Base-by-base conservation (phyloP, 768 basidiomycete genomes). In the Suillus bovinus region DNA sequence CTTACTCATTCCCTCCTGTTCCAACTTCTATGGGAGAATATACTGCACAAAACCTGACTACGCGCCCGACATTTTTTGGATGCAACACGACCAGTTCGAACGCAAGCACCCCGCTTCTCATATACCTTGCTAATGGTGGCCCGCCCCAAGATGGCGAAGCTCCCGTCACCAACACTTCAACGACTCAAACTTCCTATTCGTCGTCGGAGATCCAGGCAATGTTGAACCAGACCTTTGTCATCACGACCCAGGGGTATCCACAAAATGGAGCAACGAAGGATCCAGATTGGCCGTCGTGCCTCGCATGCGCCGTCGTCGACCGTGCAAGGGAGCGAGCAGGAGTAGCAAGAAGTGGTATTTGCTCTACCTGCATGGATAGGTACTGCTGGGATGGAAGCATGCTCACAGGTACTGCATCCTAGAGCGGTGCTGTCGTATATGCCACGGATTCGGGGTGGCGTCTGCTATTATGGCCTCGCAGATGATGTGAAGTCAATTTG, bases 71-170 rank as follows among this genome's bases (percentile, higher is more conserved):
- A 11, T 81, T 84, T 71, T 82, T 82, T 66, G 83, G 81, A 5
- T 82, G 82, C 66, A 65, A 76, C 8, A 65, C 63, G 34, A 62
- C 68, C 46, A 68, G 57, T 29, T 66, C 66, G 53, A 71, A 67
- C 27, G 66, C 63, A 0, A 73, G 70, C 46, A 78, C 77, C 5
- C 85, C 86, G 3, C 69, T 86, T 42, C 65, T 87, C 17, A 77
- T 87, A 60, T 88, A 88, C 71, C 71, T 86, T n/a, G 85, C 86
- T 1, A 84, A 82, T 66, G 83, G 84, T 33, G 81, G 80, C 5
- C 72, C 79, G 2, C 80, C 79, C 47, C 74, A 69, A 61, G 72
- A 80, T 36, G 72, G 78, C 22, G 67, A 73, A 27, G 67, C 71
- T n/a, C 68, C 77, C 9, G 58, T 77, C 10, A 82, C 81, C 7